Conservation (phyloP, 192 early-diverging fungal species). For the Coemansia sp. region DNA sequence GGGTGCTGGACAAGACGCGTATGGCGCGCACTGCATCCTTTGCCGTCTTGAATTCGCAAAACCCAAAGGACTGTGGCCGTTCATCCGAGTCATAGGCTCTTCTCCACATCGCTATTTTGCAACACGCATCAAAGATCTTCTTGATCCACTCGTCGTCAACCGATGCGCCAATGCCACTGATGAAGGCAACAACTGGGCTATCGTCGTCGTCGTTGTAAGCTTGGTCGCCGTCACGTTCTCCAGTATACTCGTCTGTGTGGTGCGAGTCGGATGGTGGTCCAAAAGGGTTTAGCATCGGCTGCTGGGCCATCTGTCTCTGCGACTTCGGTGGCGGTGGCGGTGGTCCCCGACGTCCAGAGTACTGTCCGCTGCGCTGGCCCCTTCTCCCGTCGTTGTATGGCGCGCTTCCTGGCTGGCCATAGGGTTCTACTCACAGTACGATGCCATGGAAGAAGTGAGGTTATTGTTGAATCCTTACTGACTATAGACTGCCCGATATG, state of each 20-base stretch:
- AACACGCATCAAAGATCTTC: constrained; percentile 30
- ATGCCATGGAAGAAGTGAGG: neutral
- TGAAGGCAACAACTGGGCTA: constrained; percentile 19
- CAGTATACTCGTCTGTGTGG: neutral
- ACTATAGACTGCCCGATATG: neutral
- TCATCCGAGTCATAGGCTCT: constrained; percentile 27
- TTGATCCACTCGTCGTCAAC: constrained; percentile 31
- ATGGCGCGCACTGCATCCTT: constrained; percentile 21
- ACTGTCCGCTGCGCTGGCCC: neutral
- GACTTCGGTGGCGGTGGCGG: constrained; percentile 1
- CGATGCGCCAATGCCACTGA: constrained; percentile 22
- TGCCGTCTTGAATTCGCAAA: constrained; percentile 38
- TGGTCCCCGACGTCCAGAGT: neutral
- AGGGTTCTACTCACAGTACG: neutral
- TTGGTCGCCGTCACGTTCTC: neutral
- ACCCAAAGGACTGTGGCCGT: constrained; percentile 41
- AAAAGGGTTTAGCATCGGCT: constrained; percentile 35
- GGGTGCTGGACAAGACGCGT: constrained; percentile 19
- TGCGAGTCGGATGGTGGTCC: constrained; percentile 11
- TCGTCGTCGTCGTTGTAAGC: neutral
- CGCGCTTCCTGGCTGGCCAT: neutral
- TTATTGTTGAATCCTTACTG: no score
- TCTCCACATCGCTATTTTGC: constrained; percentile 30
- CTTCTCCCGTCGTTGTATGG: constrained; percentile 8
- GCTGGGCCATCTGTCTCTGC: neutral